Evolutionary conservation across 352 stramenopile species (phyloP).

Genomic region (Nothophytophthora sp.): DNA sequence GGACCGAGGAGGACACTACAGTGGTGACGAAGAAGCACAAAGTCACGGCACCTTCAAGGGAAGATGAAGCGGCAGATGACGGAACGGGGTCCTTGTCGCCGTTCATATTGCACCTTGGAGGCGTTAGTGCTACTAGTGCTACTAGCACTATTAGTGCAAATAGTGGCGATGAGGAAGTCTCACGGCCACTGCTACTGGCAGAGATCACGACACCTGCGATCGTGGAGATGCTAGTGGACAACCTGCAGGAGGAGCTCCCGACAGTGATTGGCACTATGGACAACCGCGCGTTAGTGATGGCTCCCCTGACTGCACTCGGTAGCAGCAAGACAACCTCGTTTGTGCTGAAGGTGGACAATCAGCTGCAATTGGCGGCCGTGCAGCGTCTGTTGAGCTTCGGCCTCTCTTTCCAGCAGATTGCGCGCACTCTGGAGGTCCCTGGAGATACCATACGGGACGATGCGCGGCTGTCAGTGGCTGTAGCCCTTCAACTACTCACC

Average conservation of each 20-base stretch:
- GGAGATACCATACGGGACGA: conserved; percentile 2
- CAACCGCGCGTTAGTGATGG: neutral
- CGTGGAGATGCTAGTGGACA: conserved; percentile 23
- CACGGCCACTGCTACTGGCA: conserved; percentile 6
- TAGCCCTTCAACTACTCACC: conserved; percentile 16
- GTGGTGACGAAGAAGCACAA: neutral
- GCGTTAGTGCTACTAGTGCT: neutral
- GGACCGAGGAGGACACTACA: too few species aligned
- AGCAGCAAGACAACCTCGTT: neutral
- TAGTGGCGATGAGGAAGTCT: neutral
- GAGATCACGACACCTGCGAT: conserved; percentile 19
- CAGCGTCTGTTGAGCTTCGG: conserved; percentile 10
- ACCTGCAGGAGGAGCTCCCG: neutral
- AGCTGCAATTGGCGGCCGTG: conserved; percentile 9
- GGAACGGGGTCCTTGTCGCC: too few species aligned
- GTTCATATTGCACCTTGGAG: too few species aligned
- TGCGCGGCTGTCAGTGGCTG: conserved; percentile 13
- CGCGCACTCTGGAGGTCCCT: neutral
- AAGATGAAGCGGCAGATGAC: too few species aligned
- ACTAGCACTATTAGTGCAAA: too few species aligned
- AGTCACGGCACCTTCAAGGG: too few species aligned
- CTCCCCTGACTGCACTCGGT: neutral
- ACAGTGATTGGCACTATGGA: neutral
- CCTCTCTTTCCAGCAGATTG: conserved; percentile 16
- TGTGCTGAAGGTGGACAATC: conserved; percentile 1